Percentiles rank a stretch among this genome's conserved stretches.
These are phyloP conservation scores for Chytriomyces sp. DNA, from an alignment of 192 early-diverging fungal genomes.

Conservation along the genomic window DNA sequence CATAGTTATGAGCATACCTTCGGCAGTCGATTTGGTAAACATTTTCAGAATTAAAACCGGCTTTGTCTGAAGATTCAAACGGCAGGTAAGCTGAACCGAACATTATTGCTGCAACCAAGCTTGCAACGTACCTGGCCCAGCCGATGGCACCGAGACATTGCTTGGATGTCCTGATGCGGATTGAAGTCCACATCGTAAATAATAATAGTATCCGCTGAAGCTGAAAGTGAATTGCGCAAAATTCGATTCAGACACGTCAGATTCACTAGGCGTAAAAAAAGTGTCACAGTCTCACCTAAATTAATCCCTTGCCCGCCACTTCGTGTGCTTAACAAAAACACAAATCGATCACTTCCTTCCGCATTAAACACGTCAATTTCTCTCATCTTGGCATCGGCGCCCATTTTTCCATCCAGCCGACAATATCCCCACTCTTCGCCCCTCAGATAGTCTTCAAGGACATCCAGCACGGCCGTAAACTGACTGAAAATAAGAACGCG, in stretches of 20 bases:
- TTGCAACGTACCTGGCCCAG: constrained; percentile 60
- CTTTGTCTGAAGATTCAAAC: constrained; percentile 32
- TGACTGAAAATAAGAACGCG: constrained; percentile 84
- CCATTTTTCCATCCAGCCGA: constrained; percentile 66
- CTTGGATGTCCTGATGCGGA: constrained; percentile 75
- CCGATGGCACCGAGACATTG: constrained; percentile 72
- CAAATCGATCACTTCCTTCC: constrained; percentile 61
- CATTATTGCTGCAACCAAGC: no score
- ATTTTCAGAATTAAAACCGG: constrained; percentile 70
- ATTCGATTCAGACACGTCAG: no score
- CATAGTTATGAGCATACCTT: constrained; percentile 47
- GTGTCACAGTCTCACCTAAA: constrained; percentile 27
- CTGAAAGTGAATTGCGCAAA: background rate
- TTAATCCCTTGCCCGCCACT: constrained; percentile 81
- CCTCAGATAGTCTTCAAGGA: constrained; percentile 76
- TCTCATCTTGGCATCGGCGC: constrained; percentile 51
- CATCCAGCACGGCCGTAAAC: constrained; percentile 79
- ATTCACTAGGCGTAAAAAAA: no score
- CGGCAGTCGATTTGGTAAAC: constrained; percentile 65
- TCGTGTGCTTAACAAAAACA: constrained; percentile 73
- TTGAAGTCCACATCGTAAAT: constrained; percentile 79
- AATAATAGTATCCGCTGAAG: constrained; percentile 76
- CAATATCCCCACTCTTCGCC: constrained; percentile 56
- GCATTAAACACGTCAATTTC: constrained; percentile 72
- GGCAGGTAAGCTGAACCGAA: no score